phyloP scores from a whole-genome alignment of 2,329 filamentous ascomycete genomes.

The Dactylellina cionopaga region DNA sequence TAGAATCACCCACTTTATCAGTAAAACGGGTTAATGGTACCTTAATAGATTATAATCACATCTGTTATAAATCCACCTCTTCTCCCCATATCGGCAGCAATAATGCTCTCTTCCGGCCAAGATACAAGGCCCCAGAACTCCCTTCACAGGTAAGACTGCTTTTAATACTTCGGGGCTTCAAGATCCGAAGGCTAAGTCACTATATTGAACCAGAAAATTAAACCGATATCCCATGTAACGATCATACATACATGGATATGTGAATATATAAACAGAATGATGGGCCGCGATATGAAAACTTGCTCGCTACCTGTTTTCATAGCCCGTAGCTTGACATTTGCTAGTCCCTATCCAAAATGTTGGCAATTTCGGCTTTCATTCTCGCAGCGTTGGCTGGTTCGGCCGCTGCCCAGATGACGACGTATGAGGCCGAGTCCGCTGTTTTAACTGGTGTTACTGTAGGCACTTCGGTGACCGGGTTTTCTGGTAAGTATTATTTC shows the following conservation, averaged over 20 bases:
- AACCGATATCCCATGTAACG: constrained; percentile 3
- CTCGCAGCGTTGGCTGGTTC: constrained; percentile 30
- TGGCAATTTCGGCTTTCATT: constrained; percentile 23
- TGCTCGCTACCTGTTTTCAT: constrained; percentile 8
- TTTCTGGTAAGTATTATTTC: constrained; percentile 52
- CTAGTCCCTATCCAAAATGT: constrained; percentile 19
- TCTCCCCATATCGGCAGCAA: not conserved
- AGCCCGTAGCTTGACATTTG: not conserved
- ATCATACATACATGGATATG: not conserved
- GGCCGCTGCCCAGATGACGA: constrained; percentile 54
- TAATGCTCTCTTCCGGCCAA: not conserved
- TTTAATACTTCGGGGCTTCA: constrained; percentile 19
- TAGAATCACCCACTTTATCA: no score
- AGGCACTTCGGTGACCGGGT: constrained; percentile 61
- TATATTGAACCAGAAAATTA: not conserved
- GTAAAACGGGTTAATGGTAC: not conserved
- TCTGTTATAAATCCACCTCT: not conserved
- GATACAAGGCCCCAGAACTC: not conserved
- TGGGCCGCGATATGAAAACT: not conserved
- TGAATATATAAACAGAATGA: constrained; percentile 1
- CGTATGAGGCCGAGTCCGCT: constrained; percentile 63
- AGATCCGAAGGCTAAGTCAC: constrained; percentile 6
- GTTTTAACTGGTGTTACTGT: constrained; percentile 62
- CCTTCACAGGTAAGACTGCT: constrained; percentile 1
- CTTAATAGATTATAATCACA: not conserved